Conservation (phyloP, 129 eudicot genomes). For the Saposhnikovia divaricata region DNA sequence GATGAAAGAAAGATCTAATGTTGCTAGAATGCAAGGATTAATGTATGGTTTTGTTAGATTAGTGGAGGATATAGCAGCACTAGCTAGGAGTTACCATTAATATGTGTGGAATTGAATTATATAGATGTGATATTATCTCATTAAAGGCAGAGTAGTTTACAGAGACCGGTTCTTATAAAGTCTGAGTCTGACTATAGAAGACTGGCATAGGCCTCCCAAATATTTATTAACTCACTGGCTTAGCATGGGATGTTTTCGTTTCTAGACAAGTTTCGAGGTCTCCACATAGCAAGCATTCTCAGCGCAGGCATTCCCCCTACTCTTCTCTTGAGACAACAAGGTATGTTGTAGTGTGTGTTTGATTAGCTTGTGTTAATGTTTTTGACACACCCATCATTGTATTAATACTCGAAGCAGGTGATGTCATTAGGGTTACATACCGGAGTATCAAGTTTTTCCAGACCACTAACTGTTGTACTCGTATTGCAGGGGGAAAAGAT, state of each 20-base stretch:
- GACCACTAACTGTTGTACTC: constrained; percentile 9
- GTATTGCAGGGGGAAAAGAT: constrained; percentile 59
- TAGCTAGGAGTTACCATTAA: neutral
- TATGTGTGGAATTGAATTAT: constrained; percentile 3
- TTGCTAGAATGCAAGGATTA: neutral
- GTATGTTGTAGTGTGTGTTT: constrained; percentile 34
- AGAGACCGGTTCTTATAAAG: constrained; percentile 12
- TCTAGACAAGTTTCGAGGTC: constrained; percentile 98
- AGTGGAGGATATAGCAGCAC: neutral
- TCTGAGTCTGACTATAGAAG: constrained; percentile 15
- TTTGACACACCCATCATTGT: constrained; percentile 12
- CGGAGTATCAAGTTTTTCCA: neutral
- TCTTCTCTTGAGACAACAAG: constrained; percentile 93
- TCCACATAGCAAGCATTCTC: constrained; percentile 99
- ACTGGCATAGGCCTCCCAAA: constrained; percentile 19
- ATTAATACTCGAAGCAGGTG: constrained; percentile 20
- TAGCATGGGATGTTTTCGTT: constrained; percentile 75
- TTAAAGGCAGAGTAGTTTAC: constrained; percentile 8
- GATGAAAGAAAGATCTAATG: neutral
- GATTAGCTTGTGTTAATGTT: constrained; percentile 14
- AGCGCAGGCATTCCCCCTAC: constrained; percentile 98
- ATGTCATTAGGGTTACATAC: constrained; percentile 12
- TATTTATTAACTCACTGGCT: constrained; percentile 50
- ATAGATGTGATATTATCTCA: constrained; percentile 14
- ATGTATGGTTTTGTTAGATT: neutral